These are phyloP conservation scores for Talaromyces sp. DNA, from an alignment of 2,329 filamentous ascomycete species.

Conservation along the genomic window DNA sequence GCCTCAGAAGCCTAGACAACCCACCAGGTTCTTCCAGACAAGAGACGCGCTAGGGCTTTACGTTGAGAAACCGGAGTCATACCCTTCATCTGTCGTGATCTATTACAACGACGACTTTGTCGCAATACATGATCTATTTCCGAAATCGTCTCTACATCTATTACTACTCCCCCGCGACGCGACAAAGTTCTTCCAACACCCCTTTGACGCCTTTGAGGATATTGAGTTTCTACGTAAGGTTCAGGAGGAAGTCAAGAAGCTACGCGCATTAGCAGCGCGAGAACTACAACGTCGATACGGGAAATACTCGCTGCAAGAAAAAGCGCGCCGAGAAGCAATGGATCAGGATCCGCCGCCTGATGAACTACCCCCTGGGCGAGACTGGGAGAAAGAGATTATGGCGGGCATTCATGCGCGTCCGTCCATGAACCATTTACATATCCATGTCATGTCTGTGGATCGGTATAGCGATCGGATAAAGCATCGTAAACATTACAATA, in stretches of 20 bases:
- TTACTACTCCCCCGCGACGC: constrained; percentile 79
- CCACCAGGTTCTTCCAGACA: constrained; percentile 41
- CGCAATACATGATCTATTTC: constrained; percentile 77
- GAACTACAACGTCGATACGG: constrained; percentile 73
- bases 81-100: constrained; percentile 60
- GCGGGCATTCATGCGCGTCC: constrained; percentile 83
- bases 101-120: constrained; percentile 69
- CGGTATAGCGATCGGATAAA: constrained; percentile 70
- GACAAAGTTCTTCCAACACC: constrained; percentile 63
- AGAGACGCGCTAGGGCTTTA: constrained; percentile 67
- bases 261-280: constrained; percentile 65
- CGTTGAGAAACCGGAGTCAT: constrained; percentile 61
- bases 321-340: constrained; percentile 63
- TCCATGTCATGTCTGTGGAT: constrained; percentile 83
- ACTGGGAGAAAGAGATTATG: constrained; percentile 74
- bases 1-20: constrained; percentile 23
- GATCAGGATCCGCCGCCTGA: constrained; percentile 51
- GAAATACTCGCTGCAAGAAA: constrained; percentile 61
- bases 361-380: constrained; percentile 67
- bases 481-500: constrained; percentile 87
- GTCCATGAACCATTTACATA: constrained; percentile 87
- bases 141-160: constrained; percentile 80
- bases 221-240: constrained; percentile 65
- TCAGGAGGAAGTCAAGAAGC: constrained; percentile 58
- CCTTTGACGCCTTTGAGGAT: constrained; percentile 75